Evolutionary conservation across 164 flowering plant species (phyloP).

Genomic region (Taxillus chinensis): DNA sequence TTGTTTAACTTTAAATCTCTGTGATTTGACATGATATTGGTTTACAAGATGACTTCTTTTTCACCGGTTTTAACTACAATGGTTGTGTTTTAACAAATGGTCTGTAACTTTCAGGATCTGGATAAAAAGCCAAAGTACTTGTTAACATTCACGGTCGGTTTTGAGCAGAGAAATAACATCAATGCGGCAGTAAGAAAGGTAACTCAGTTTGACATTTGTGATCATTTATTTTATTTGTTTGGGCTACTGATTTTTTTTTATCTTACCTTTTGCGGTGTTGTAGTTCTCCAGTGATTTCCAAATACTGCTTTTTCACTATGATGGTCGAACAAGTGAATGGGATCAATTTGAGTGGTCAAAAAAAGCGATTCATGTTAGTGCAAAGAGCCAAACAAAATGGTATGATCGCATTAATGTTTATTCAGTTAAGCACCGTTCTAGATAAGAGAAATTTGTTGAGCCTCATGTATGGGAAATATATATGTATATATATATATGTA

Average conservation of each 20-base stretch:
- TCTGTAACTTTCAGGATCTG: constrained; percentile 57
- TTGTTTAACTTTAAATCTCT: too few species aligned
- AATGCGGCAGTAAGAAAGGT: constrained; percentile 84
- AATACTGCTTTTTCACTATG: constrained; percentile 91
- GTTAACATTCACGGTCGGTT: constrained; percentile 82
- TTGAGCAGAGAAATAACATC: constrained; percentile 56
- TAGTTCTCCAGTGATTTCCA: constrained; percentile 79
- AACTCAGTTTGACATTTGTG: background rate
- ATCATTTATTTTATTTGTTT: background rate
- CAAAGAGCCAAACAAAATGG: constrained; percentile 88
- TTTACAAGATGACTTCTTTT: too few species aligned
- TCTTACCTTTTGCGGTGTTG: constrained; percentile 8
- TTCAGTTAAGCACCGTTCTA: background rate
- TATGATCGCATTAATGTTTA: constrained; percentile 15
- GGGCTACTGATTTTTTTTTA: constrained; percentile 14
- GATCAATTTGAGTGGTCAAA: constrained; percentile 92
- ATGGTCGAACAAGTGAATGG: constrained; percentile 93
- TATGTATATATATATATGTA: too few species aligned
- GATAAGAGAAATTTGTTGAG: background rate
- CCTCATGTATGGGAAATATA: background rate
- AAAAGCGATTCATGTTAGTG: constrained; percentile 78
- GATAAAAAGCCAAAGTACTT: constrained; percentile 64
- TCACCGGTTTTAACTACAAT: too few species aligned
- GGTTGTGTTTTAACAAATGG: background rate
- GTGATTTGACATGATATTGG: too few species aligned